Percentiles rank a stretch among this genome's conserved stretches.
Evolutionary conservation across 225 moss, liverwort and hornwort genomes (phyloP).

Genomic region (Physcomitrium patens): DNA sequence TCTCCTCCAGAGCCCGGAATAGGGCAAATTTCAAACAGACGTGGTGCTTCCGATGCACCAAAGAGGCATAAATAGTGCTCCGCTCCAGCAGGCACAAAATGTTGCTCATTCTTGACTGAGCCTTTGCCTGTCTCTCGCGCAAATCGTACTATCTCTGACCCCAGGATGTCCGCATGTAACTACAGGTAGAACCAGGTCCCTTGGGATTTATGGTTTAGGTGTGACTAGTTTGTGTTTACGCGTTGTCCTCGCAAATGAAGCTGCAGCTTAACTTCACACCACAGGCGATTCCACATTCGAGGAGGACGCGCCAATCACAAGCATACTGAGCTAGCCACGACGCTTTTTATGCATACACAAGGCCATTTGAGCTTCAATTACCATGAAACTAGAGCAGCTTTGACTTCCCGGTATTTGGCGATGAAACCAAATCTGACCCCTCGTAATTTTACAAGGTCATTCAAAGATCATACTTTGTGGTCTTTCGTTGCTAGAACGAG

Average conservation of each 20-base stretch:
- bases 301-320: conserved; percentile 56
- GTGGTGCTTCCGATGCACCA: conserved; percentile 63
- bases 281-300: conserved; percentile 48
- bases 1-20: conserved; percentile 43
- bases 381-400: not conserved
- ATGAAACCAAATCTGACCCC: conserved; percentile 10
- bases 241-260: conserved; percentile 60
- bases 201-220: conserved; percentile 35
- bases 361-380: conserved; percentile 30
- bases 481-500: conserved; percentile 29
- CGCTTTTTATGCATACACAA: conserved; percentile 61
- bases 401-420: not conserved
- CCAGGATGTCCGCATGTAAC: not conserved
- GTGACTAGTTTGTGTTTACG: conserved; percentile 61
- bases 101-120: conserved; percentile 34
- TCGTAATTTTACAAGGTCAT: conserved; percentile 34
- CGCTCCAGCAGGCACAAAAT: conserved; percentile 47
- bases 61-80: conserved; percentile 54
- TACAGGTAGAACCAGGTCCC: conserved; percentile 7
- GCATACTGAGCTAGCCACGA: conserved; percentile 53
- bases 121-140: not conserved
- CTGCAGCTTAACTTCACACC: conserved; percentile 55
- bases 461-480: conserved; percentile 30
- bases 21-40: conserved; percentile 71
- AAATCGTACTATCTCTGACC: not conserved